Conservation (phyloP, 495 filamentous ascomycete genomes). For the Apiosordaria backusii region DNA sequence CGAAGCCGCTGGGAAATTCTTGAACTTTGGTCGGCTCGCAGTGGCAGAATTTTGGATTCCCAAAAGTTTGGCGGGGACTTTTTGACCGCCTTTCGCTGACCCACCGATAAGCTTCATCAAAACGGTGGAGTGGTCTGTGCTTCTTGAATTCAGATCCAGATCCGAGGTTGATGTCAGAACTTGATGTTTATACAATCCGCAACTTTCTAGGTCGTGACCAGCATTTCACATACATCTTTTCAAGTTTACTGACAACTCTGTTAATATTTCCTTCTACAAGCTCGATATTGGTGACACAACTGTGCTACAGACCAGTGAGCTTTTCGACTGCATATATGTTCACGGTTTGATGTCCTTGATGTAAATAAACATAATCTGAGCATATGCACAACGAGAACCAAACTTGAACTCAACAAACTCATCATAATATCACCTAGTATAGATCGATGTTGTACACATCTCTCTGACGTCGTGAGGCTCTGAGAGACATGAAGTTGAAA, state of each 20-base stretch:
- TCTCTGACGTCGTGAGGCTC: background rate
- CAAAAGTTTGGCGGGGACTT: slow-evolving; percentile 19
- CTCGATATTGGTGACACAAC: no score
- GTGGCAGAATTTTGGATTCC: slow-evolving; percentile 34
- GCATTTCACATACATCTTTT: no score
- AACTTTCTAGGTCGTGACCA: no score
- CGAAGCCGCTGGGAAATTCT: slow-evolving; percentile 22
- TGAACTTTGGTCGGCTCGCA: slow-evolving; percentile 7
- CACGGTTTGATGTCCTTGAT: no score
- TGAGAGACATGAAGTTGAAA: background rate
- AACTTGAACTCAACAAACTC: background rate
- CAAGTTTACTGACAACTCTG: no score
- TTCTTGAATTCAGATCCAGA: background rate
- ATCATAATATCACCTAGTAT: background rate
- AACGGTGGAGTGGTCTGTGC: slow-evolving; percentile 9
- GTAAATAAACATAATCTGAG: no score
- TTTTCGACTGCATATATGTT: no score
- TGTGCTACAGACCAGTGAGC: no score
- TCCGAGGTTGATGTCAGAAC: background rate
- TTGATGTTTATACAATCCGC: no score
- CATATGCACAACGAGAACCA: background rate
- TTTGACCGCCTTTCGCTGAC: slow-evolving; percentile 27
- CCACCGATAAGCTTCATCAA: background rate
- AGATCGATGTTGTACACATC: background rate
- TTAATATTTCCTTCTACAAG: no score